phyloP scores from a whole-genome alignment of 371 early-diverging fungal genomes.

The Thermomucor indicae-seudaticae region DNA sequence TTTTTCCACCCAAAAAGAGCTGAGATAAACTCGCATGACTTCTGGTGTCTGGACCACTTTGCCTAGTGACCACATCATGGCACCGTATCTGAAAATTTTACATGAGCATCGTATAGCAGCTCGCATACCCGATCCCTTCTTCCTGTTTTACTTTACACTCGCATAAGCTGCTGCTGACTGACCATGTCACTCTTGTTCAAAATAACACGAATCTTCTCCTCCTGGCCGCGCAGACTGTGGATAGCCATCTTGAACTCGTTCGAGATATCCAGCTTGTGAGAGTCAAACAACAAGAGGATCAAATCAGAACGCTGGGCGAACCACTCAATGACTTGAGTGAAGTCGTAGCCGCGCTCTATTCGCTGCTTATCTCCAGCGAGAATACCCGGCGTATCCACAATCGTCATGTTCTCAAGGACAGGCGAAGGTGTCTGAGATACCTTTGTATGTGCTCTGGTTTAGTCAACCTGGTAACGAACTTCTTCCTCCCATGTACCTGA shows the following conservation, averaged over 20 bases:
- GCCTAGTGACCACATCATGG: constrained; percentile 93
- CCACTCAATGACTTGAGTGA: constrained; percentile 78
- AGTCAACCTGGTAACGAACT: too few relatives aligned
- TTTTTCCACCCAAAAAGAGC: constrained; percentile 77
- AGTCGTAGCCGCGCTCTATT: constrained; percentile 78
- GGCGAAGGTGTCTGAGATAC: constrained; percentile 74
- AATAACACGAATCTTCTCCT: constrained; percentile 82
- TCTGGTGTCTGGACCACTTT: constrained; percentile 87
- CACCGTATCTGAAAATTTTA: constrained; percentile 61
- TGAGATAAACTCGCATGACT: constrained; percentile 81
- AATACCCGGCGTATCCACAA: constrained; percentile 89
- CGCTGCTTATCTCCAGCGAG: constrained; percentile 84
- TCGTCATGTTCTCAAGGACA: constrained; percentile 72
- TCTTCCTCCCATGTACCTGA: constrained; percentile 49
- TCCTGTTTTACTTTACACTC: constrained; percentile 72
- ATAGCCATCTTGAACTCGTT: constrained; percentile 87
- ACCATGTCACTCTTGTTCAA: constrained; percentile 89
- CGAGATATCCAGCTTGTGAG: constrained; percentile 86
- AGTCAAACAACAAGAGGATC: constrained; percentile 83
- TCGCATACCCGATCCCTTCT: not conserved
- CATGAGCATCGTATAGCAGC: not conserved
- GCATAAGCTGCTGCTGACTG: constrained; percentile 81
- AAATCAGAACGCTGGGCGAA: constrained; percentile 84
- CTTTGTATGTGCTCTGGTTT: constrained; percentile 13
- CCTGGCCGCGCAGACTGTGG: constrained; percentile 70